Evolutionary conservation across 148 eudicot species (phyloP).

Genomic region (Cornus suecica): DNA sequence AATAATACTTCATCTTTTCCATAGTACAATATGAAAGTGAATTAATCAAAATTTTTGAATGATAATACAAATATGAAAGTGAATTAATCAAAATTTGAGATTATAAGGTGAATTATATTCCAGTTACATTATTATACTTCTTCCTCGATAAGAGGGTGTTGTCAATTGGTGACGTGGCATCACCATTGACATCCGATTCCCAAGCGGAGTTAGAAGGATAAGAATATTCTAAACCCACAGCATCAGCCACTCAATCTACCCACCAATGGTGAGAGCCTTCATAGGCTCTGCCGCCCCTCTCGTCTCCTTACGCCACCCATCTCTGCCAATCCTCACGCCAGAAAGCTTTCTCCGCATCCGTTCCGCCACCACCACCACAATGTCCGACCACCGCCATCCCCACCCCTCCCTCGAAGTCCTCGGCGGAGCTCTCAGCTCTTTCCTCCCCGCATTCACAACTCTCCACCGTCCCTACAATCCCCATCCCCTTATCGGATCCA

Average conservation of each 20-base stretch:
- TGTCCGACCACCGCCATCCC: conserved; percentile 13
- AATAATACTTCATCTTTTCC: too few species aligned
- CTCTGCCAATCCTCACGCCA: neutral
- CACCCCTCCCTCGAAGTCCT: conserved; percentile 63
- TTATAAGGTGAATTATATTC: too few species aligned
- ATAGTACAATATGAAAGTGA: too few species aligned
- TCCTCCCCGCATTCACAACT: conserved; percentile 43
- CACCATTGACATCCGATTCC: too few species aligned
- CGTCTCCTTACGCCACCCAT: conserved; percentile 9
- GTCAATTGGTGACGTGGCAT: too few species aligned
- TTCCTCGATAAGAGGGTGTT: too few species aligned
- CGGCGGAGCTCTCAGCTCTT: conserved; percentile 55
- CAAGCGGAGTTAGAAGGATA: neutral
- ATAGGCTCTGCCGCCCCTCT: conserved; percentile 26
- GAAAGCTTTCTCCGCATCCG: neutral
- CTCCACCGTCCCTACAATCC: conserved; percentile 53
- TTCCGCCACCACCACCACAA: conserved; percentile 15
- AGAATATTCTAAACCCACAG: neutral
- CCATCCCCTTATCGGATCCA: conserved; percentile 54
- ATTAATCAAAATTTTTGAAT: too few species aligned
- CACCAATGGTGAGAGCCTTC: conserved; percentile 31
- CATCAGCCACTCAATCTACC: conserved; percentile 1
- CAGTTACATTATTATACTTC: too few species aligned
- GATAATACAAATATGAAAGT: too few species aligned
- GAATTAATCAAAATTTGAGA: too few species aligned